Conservation (phyloP, 108 stramenopile genomes). For the Pseudonitzschia pungens region DNA sequence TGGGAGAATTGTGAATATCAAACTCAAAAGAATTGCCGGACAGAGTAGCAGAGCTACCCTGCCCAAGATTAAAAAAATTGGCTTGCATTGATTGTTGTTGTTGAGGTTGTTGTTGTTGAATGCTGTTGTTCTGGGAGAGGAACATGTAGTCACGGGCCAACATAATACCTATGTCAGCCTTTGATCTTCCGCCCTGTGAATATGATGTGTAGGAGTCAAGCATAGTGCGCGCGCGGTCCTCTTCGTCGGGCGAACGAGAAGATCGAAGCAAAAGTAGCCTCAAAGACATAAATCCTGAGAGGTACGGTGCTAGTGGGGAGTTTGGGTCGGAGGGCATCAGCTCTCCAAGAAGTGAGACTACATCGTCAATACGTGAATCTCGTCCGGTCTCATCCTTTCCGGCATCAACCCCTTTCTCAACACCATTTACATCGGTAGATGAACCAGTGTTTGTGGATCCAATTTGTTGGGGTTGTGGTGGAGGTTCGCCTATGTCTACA, state of each 20-base stretch:
- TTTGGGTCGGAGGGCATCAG: conserved; percentile 84
- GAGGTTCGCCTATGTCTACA: conserved; percentile 70
- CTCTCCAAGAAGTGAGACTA: conserved; percentile 81
- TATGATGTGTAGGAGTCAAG: conserved; percentile 82
- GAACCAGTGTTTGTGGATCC: neutral
- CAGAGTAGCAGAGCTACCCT: conserved; percentile 35
- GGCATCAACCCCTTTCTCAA: conserved; percentile 20
- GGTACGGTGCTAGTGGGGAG: conserved; percentile 60
- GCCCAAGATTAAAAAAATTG: conserved; percentile 46
- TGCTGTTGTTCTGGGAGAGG: conserved; percentile 54
- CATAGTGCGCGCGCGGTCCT: conserved; percentile 68
- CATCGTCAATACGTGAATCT: conserved; percentile 57
- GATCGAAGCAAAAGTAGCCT: conserved; percentile 65
- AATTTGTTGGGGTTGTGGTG: conserved; percentile 16
- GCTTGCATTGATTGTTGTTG: conserved; percentile 4
- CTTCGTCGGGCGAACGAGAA: conserved; percentile 55
- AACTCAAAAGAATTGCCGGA: conserved; percentile 33
- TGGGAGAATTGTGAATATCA: conserved; percentile 56
- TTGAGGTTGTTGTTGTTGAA: neutral
- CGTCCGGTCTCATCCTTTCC: conserved; percentile 17
- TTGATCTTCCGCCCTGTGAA: conserved; percentile 59
- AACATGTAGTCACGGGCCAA: conserved; percentile 87
- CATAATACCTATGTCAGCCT: conserved; percentile 80
- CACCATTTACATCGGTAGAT: conserved; percentile 16
- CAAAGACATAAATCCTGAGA: conserved; percentile 84